Evolutionary conservation across 2,329 filamentous ascomycete genomes (phyloP).

Genomic region (Diplodia sapinea): DNA sequence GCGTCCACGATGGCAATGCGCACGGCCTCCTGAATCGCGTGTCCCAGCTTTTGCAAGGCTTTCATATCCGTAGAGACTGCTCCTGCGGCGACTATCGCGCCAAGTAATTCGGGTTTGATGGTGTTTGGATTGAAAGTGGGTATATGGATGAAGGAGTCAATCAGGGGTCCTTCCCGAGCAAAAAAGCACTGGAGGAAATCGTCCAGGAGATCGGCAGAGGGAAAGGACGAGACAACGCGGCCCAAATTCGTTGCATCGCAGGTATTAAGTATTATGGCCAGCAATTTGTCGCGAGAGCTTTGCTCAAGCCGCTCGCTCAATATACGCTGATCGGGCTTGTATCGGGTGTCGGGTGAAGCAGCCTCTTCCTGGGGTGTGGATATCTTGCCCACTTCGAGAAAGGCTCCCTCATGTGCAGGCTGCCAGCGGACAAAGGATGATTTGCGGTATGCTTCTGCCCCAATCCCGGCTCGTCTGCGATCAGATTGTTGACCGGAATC

Average conservation of each 20-base stretch:
- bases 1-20: constrained; percentile 47
- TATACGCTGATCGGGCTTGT: constrained; percentile 24
- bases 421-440: constrained; percentile 29
- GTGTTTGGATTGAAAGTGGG: constrained; percentile 63
- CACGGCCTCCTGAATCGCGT: constrained; percentile 57
- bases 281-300: constrained; percentile 61
- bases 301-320: constrained; percentile 20
- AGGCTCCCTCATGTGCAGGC: constrained; percentile 18
- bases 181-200: constrained; percentile 67
- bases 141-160: constrained; percentile 67
- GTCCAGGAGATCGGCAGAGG: constrained; percentile 65
- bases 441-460: constrained; percentile 24
- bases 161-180: constrained; percentile 61
- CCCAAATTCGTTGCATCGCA: constrained; percentile 58
- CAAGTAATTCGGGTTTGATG: constrained; percentile 65
- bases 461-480: constrained; percentile 17
- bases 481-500: not conserved
- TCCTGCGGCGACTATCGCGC: constrained; percentile 65
- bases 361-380: constrained; percentile 4
- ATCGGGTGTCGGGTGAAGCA: constrained; percentile 17
- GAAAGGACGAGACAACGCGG: constrained; percentile 66
- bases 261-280: constrained; percentile 67
- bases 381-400: constrained; percentile 22
- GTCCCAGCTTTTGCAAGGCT: constrained; percentile 66
- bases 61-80: constrained; percentile 64